Percentiles rank a stretch among this genome's conserved stretches.
These are phyloP conservation scores for Limnomonas spitsbergensis DNA, from an alignment of 139 green algal genomes.

Conservation along the genomic window DNA sequence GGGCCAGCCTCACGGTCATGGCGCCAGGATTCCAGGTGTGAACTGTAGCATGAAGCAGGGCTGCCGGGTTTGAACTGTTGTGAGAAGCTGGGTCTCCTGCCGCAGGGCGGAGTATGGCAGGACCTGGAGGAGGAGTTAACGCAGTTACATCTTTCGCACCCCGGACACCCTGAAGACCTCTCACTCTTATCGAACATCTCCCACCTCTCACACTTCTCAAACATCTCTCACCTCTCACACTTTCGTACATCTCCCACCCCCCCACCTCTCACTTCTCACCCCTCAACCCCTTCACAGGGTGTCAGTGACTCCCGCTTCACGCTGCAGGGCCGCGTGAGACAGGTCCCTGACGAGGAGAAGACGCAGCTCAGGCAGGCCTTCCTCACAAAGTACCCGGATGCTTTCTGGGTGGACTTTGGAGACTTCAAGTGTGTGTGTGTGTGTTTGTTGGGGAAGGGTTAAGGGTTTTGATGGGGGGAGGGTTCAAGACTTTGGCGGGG, in stretches of 20 bases:
- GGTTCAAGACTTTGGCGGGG: slow-evolving; percentile 24
- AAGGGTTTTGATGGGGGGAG: neutral
- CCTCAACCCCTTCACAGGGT: too few relatives aligned
- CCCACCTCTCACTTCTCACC: too few relatives aligned
- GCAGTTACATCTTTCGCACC: too few relatives aligned
- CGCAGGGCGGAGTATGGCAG: too few relatives aligned
- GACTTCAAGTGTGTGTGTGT: slow-evolving; percentile 58
- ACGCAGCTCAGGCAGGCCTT: slow-evolving; percentile 48
- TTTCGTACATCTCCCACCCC: too few relatives aligned
- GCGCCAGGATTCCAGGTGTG: slow-evolving; percentile 57
- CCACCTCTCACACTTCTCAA: too few relatives aligned
- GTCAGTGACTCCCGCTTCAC: slow-evolving; percentile 66
- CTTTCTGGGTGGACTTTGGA: slow-evolving; percentile 83
- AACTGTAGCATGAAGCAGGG: neutral
- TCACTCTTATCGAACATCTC: too few relatives aligned
- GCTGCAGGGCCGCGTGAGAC: slow-evolving; percentile 50
- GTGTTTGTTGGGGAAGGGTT: neutral
- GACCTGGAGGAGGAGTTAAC: too few relatives aligned
- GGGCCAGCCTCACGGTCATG: slow-evolving; percentile 61
- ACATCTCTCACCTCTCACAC: too few relatives aligned
- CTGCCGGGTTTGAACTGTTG: neutral
- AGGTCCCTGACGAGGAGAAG: slow-evolving; percentile 42
- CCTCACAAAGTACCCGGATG: slow-evolving; percentile 66
- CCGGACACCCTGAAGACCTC: too few relatives aligned
- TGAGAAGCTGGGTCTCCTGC: too few relatives aligned